Evolutionary conservation across 2,329 filamentous ascomycete species (phyloP).

Genomic region (Diaporthe amygdali): DNA sequence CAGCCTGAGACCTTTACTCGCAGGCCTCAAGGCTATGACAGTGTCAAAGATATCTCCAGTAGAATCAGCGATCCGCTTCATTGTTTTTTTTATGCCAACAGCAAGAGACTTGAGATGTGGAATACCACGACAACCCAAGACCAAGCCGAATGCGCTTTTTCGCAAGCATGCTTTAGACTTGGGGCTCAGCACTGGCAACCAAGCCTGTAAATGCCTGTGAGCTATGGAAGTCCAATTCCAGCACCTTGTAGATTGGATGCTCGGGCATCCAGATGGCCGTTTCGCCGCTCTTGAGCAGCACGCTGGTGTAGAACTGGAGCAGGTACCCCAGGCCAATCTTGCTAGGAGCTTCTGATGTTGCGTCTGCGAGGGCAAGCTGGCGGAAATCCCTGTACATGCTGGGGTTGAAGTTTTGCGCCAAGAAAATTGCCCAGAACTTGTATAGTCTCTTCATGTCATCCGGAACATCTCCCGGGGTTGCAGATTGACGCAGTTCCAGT

Average conservation of each 20-base stretch:
- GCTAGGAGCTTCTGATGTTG: conserved; percentile 48
- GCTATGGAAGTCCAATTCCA: conserved; percentile 10
- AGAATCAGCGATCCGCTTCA: background rate
- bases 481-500: conserved; percentile 41
- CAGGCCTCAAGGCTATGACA: background rate
- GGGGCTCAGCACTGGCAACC: conserved; percentile 24
- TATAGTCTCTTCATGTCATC: conserved; percentile 71
- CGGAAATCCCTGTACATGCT: conserved; percentile 80
- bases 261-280: conserved; percentile 31
- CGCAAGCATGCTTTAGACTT: conserved; percentile 14
- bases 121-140: background rate
- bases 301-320: conserved; percentile 64
- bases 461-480: conserved; percentile 44
- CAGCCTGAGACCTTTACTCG: background rate
- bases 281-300: conserved; percentile 30
- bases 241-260: conserved; percentile 24
- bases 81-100: background rate
- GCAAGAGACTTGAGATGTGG: background rate
- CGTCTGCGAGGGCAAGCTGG: conserved; percentile 69
- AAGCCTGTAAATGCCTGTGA: conserved; percentile 24
- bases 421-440: conserved; percentile 76
- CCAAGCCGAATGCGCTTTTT: background rate
- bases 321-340: conserved; percentile 65
- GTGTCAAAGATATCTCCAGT: background rate
- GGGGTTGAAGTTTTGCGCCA: conserved; percentile 75